These are phyloP conservation scores for Aspergillus calidoustus DNA, from an alignment of 2,329 filamentous ascomycete species.

Conservation along the genomic window DNA sequence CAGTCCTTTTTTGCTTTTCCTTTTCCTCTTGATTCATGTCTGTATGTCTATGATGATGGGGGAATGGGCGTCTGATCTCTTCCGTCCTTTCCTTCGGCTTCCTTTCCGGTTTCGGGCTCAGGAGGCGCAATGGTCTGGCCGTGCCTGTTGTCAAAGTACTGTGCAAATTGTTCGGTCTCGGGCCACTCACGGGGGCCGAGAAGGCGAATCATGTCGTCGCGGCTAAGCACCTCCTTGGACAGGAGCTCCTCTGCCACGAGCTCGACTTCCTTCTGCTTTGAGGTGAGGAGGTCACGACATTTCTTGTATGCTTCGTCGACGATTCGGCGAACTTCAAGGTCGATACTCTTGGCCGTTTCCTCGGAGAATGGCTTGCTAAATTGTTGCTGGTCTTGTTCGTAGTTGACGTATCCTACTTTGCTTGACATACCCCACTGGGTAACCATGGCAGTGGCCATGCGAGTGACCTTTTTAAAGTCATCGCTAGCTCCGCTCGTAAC, in stretches of 20 bases:
- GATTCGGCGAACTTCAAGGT: conserved; percentile 87
- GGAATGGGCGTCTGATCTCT: conserved; percentile 40
- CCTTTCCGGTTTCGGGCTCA: conserved; percentile 43
- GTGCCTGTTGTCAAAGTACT: conserved; percentile 76
- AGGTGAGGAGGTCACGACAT: conserved; percentile 79
- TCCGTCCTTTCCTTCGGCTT: conserved; percentile 49
- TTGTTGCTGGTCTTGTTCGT: conserved; percentile 75
- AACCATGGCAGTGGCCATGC: conserved; percentile 96
- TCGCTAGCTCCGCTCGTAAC: conserved; percentile 94
- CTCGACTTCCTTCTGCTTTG: conserved; percentile 87
- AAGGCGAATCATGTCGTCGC: conserved; percentile 90
- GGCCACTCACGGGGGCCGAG: conserved; percentile 83
- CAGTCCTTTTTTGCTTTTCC: conserved; percentile 17
- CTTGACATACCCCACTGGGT: conserved; percentile 99
- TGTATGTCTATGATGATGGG: conserved; percentile 27
- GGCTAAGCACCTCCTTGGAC: conserved; percentile 84
- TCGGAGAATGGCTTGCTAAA: conserved; percentile 96
- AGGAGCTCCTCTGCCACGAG: conserved; percentile 92
- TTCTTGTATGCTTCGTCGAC: conserved; percentile 91
- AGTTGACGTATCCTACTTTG: conserved; percentile 91
- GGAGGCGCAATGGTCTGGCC: conserved; percentile 59
- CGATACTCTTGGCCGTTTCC: conserved; percentile 88
- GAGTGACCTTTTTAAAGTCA: conserved; percentile 98
- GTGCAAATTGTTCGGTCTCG: conserved; percentile 86
- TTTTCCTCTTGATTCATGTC: conserved; percentile 12